Conservation (phyloP, 441 rosid species). For the Adansonia madagascariensis region DNA sequence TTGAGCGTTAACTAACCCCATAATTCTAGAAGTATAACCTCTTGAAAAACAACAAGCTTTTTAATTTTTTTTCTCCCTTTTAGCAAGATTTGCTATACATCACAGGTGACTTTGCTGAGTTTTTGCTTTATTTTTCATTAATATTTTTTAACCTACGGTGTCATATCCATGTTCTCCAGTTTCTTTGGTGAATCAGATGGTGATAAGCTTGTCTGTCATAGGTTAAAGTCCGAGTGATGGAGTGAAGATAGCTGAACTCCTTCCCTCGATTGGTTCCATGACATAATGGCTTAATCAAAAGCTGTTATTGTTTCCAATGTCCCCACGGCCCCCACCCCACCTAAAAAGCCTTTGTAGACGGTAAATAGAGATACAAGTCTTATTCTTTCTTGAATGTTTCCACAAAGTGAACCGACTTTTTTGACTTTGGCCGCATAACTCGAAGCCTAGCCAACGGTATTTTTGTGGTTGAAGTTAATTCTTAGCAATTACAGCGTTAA, state of each 20-base stretch:
- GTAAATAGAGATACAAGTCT: neutral
- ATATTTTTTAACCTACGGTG: neutral
- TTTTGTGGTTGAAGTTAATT: neutral
- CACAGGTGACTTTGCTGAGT: neutral
- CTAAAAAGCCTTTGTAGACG: neutral
- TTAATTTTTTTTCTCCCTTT: neutral
- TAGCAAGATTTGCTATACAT: neutral
- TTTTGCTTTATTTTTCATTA: neutral
- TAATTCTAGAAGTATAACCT: neutral
- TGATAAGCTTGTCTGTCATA: conserved; percentile 4
- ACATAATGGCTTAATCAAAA: neutral
- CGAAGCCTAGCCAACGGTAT: neutral
- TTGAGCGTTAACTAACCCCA: neutral
- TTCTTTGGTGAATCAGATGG: neutral
- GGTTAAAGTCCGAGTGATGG: neutral
- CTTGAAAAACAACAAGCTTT: neutral
- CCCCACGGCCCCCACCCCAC: neutral
- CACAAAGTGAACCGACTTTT: neutral
- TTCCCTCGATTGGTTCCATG: conserved; percentile 2
- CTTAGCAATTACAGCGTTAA: neutral
- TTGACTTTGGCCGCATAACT: conserved; percentile 8
- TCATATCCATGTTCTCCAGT: neutral
- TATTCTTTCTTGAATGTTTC: neutral
- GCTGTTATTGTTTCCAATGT: neutral
- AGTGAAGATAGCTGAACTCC: conserved; percentile 12